Evolutionary conservation across 805 yeast genomes (phyloP), one percentile per base, ranked within the genome.

Genomic region (Yamadazyma ubonensis): DNA sequence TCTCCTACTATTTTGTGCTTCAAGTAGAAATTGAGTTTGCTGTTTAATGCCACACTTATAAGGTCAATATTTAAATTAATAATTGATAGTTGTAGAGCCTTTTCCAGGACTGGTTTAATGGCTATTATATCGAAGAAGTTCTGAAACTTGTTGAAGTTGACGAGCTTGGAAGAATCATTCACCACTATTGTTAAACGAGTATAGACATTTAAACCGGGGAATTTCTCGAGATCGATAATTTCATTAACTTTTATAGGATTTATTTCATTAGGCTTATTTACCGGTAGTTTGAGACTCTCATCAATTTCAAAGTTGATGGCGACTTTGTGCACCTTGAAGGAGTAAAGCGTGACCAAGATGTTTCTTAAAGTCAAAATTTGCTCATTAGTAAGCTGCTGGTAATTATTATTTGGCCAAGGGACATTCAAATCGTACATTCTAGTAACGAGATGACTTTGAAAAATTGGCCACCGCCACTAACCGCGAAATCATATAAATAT

Each of bases 1-100:
- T 88, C 79, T 30, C 96, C 85, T 6, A 88, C 72, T 1, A 87
- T 79, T 52, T 89, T 88, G 63, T 89, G 96, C 51, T 84, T 84
- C 48, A 93, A 65, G 56, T 80, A 86, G 46, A 78, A 81, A 0
- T 95, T 91, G 34, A 88, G 61, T 42, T 86, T 75, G 30, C 71
- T 67, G 18, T 75, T 63, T 57, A 83, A 75, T 38, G 84, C 80
- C 39, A 93, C 73, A 1, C 96, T 79, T 14, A 93, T 75, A 18
- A 93, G 44, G 62, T 93, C 98, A 30, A 90, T 71, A 43, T 89
- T 96, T 33, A 89, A 66, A 42, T 79, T 79, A 2, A 87, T 72
- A 15, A 89, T 79, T 2, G 93, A 83, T 36, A 83, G 65, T 34
- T 84, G 81, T 11, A 93, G 66, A 4, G 89, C 86, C 56, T 80